Conservation (phyloP, 2,329 filamentous ascomycete species). For the Neofusicoccum kwambonambiense region DNA sequence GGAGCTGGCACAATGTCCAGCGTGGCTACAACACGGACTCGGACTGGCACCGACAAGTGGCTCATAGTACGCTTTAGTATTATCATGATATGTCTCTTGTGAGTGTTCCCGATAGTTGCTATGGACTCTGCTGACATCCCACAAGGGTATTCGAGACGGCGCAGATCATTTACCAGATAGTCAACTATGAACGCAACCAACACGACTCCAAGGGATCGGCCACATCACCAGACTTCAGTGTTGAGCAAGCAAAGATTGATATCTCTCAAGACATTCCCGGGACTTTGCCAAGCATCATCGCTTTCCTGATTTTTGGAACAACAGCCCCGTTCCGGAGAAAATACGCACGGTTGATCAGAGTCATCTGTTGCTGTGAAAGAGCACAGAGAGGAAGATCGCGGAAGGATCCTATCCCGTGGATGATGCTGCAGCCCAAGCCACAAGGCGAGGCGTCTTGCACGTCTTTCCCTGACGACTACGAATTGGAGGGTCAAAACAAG, state of each 20-base stretch:
- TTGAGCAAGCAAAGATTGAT: conserved; percentile 3
- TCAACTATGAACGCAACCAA: conserved; percentile 12
- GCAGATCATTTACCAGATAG: conserved; percentile 8
- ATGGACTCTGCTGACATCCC: background rate
- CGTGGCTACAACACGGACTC: background rate
- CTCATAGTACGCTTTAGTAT: conserved; percentile 14
- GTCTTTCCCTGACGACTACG: background rate
- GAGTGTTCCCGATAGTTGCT: background rate
- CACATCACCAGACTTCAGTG: conserved; percentile 5
- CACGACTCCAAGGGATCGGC: background rate
- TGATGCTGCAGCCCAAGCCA: conserved; percentile 3
- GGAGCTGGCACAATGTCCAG: background rate
- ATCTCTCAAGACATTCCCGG: conserved; percentile 5
- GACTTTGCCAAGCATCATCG: conserved; percentile 3
- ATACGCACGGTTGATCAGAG: background rate
- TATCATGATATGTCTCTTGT: conserved; percentile 18
- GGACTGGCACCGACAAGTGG: conserved; percentile 9
- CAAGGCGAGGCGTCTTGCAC: background rate
- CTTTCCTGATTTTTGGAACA: conserved; percentile 14
- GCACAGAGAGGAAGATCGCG: background rate
- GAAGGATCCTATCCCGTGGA: background rate
- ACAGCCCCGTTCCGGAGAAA: conserved; percentile 3
- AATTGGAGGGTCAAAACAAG: background rate
- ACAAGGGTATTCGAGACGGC: conserved; percentile 14
- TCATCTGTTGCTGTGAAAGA: background rate